Base-by-base conservation (phyloP, 2,329 filamentous ascomycete species). In the Colletotrichum sp. region DNA sequence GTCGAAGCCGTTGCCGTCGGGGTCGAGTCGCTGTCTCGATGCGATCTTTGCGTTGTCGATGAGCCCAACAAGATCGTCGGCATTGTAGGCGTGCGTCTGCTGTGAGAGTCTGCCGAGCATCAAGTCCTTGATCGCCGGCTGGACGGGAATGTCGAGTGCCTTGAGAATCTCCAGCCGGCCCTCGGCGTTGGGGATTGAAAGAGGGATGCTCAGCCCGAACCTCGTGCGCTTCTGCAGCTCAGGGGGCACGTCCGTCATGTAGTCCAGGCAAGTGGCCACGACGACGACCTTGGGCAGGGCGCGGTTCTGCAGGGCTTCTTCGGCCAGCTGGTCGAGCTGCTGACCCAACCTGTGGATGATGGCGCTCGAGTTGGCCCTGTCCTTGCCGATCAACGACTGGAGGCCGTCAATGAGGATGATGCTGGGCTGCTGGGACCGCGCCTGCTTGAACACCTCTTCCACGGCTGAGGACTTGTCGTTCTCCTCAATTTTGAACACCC, bases 71-170 rank as follows among this genome's bases (percentile, higher is more conserved):
- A 98, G 87, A 82, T 98, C 96, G 2, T 91, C 90, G 6, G 94
- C 94, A 36, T 95, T 98, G 83, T 95, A 98, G 6, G 96, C 96
- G 81, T 98, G 96, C 0, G 96, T 98, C 72, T 92, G 91, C 77
- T 94, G 91, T 57, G 93, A 93, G 59, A 98, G 86, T 21, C 89
- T 86, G 6, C 89, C 85, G 21, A 95, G 85, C 12, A 92, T 86
- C 2, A 85, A 84, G 4, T 93, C 88, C 70, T 84, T 87, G 10
- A 86, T 86, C 10, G 86, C 88, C 5, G 87, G 81, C n/a, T 82
- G 85, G 61, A 91, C 86, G 32, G 82, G 85, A 16, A 86, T 86
- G 65, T 86, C 81, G 74, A 94, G 87, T 8, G 91, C 91, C 34
- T 91, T 89, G 26, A 98, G 84, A 14, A 98, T 98, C 34, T 95